Conservation (phyloP, 306 rosid species). For the Herpetospermum pedunculosum region DNA sequence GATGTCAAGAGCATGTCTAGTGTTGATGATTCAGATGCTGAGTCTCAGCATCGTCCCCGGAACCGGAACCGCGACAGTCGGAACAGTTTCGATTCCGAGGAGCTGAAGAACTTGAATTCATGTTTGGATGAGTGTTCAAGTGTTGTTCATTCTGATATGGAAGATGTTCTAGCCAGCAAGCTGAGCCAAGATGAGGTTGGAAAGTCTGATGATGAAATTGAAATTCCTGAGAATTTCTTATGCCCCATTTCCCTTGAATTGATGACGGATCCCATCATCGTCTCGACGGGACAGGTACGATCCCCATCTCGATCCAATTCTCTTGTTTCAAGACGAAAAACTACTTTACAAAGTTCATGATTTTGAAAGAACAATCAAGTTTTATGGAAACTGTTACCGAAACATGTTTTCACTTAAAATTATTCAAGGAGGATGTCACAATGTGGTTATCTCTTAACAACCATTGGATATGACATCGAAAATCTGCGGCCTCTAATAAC, state of each 20-base stretch:
- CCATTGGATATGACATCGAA: too few species aligned
- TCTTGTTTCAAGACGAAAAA: neutral
- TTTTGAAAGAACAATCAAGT: neutral
- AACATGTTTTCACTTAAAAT: neutral
- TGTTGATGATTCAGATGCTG: constrained; percentile 19
- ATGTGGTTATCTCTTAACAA: too few species aligned
- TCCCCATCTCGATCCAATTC: neutral
- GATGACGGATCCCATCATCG: constrained; percentile 89
- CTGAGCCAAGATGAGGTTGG: constrained; percentile 27
- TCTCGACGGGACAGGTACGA: constrained; percentile 86
- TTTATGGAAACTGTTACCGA: neutral
- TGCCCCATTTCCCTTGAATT: constrained; percentile 93
- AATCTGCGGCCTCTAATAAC: too few species aligned
- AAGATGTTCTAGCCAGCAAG: constrained; percentile 22
- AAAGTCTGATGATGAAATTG: constrained; percentile 43
- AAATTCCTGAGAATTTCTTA: constrained; percentile 71
- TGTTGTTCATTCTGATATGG: constrained; percentile 19
- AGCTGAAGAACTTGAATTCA: constrained; percentile 22
- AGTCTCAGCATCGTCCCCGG: constrained; percentile 20
- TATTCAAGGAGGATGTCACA: too few species aligned
- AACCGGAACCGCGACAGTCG: constrained; percentile 9
- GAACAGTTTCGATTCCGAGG: constrained; percentile 19
- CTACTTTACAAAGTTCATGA: neutral
- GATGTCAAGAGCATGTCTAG: constrained; percentile 24
- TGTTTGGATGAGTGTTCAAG: constrained; percentile 19